These are phyloP conservation scores for Penicillium sp. DNA, from an alignment of 2,329 filamentous ascomycete genomes.

Conservation along the genomic window DNA sequence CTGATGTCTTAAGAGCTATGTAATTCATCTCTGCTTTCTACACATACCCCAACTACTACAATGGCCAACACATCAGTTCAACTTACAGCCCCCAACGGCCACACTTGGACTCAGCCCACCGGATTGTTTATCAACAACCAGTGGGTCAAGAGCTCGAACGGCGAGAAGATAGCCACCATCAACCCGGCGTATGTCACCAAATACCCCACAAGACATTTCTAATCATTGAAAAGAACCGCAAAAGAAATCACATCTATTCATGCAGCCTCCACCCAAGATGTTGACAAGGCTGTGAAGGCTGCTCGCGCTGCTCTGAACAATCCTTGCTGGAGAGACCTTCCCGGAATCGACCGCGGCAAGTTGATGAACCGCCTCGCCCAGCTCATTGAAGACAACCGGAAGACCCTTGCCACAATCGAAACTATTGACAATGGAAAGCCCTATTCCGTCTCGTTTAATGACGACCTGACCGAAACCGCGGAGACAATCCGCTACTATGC, in stretches of 20 bases:
- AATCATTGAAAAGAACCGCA: conserved; percentile 20
- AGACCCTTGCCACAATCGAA: conserved; percentile 64
- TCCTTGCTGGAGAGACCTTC: conserved; percentile 29
- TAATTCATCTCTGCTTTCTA: not conserved
- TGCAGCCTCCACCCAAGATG: conserved; percentile 35
- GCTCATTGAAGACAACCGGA: conserved; percentile 64
- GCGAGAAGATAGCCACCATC: conserved; percentile 40
- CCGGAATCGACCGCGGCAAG: conserved; percentile 60
- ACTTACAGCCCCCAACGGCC: conserved; percentile 43
- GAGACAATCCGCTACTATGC: conserved; percentile 55
- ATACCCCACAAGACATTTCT: not conserved
- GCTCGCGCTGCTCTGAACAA: conserved; percentile 32
- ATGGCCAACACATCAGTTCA: conserved; percentile 32
- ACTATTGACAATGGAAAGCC: conserved; percentile 74
- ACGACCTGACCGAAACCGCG: conserved; percentile 25
- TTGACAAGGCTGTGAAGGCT: conserved; percentile 38
- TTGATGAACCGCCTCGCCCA: conserved; percentile 66
- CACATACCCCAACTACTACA: not conserved
- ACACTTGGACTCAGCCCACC: conserved; percentile 40
- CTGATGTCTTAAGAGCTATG: not conserved
- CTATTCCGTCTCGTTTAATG: conserved; percentile 24
- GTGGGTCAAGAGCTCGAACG: conserved; percentile 42
- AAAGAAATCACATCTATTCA: conserved; percentile 34
- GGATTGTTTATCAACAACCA: conserved; percentile 50
- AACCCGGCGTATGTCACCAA: conserved; percentile 33